Conservation (phyloP, 2,329 filamentous ascomycete species). For the Claviceps sp. region DNA sequence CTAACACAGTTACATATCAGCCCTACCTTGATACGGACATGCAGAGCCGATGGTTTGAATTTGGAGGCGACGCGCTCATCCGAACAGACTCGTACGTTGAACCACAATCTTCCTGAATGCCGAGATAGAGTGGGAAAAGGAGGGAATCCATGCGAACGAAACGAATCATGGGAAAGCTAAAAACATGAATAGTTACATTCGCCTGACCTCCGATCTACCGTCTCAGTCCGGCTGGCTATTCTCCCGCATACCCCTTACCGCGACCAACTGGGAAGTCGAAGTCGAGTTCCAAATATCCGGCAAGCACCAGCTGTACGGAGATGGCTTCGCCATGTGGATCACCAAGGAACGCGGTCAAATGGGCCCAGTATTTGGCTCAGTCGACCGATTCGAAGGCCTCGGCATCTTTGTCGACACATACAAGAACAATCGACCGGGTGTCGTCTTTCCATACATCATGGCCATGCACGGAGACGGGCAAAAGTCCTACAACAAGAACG, state of each 20-base stretch:
- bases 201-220: conserved; percentile 77
- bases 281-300: conserved; percentile 92
- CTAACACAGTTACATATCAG: conserved; percentile 28
- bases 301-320: conserved; percentile 78
- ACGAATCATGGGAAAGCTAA: neutral
- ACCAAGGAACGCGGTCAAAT: conserved; percentile 76
- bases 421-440: conserved; percentile 96
- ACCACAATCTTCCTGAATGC: neutral
- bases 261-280: conserved; percentile 97
- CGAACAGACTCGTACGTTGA: conserved; percentile 50
- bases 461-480: conserved; percentile 92
- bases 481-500: conserved; percentile 80
- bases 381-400: conserved; percentile 83
- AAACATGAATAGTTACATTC: conserved; percentile 58
- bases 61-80: conserved; percentile 88
- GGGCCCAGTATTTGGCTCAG: conserved; percentile 77
- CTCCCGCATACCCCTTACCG: conserved; percentile 84
- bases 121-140: neutral
- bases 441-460: conserved; percentile 96
- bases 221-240: conserved; percentile 91
- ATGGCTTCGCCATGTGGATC: conserved; percentile 96
- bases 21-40: conserved; percentile 97
- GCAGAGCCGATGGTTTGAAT: conserved; percentile 98
- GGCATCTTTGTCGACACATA: conserved; percentile 97
- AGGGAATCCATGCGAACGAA: neutral